Evolutionary conservation across 768 basidiomycete genomes (phyloP).

Genomic region (Naganishia vaughanmartiniae): DNA sequence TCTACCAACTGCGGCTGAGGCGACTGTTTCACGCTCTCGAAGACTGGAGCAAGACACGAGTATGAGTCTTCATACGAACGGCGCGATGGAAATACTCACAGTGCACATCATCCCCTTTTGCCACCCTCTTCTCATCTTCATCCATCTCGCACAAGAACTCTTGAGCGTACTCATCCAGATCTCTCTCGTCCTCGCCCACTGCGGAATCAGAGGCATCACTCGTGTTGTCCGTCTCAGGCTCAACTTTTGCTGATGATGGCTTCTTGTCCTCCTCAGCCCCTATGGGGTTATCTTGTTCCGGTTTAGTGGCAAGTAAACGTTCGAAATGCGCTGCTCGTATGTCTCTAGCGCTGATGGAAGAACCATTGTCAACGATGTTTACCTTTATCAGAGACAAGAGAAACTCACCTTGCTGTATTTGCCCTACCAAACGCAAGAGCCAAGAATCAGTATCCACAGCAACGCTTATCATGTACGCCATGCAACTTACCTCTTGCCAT

Average conservation of each 20-base stretch:
- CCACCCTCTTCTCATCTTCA: slow-evolving; percentile 14
- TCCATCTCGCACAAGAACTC: slow-evolving; percentile 13
- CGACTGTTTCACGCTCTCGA: neutral
- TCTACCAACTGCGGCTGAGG: neutral
- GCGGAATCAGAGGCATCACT: neutral
- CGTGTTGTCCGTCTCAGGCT: neutral
- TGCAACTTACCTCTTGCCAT: neutral
- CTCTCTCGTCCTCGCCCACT: neutral
- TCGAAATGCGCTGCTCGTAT: slow-evolving; percentile 16
- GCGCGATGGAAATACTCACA: neutral
- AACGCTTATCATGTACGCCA: neutral
- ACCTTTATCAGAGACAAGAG: neutral
- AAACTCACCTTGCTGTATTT: slow-evolving; percentile 8
- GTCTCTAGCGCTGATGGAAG: slow-evolving; percentile 5
- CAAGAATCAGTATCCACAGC: neutral
- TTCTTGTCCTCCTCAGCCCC: neutral
- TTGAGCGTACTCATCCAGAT: slow-evolving; percentile 10
- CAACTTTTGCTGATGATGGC: neutral
- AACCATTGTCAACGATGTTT: neutral
- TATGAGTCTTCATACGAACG: neutral
- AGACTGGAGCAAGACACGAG: neutral
- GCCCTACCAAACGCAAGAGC: neutral
- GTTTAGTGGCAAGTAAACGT: slow-evolving; percentile 12
- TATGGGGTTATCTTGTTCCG: slow-evolving; percentile 5
- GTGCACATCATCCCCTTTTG: slow-evolving; percentile 17